These are phyloP conservation scores for Amanita rimosa DNA, from an alignment of 768 basidiomycete species.

Conservation along the genomic window DNA sequence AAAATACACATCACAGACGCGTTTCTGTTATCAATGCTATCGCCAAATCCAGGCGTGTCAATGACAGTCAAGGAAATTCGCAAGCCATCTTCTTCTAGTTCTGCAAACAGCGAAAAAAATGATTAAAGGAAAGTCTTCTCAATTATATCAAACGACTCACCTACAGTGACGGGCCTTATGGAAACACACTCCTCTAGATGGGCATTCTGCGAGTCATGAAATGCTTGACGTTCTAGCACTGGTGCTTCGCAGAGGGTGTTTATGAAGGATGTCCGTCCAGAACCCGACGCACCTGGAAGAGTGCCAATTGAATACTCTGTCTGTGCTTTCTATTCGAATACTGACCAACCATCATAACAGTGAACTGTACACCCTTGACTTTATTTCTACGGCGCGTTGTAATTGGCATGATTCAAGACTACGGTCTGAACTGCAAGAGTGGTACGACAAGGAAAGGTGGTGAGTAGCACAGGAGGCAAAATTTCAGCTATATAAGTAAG, in stretches of 20 bases:
- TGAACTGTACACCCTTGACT: conserved; percentile 86
- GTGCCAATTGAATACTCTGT: neutral
- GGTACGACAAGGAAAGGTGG: neutral
- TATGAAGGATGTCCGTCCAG: conserved; percentile 83
- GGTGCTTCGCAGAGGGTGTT: conserved; percentile 84
- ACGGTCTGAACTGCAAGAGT: neutral
- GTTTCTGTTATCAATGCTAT: conserved; percentile 83
- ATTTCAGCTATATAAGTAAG: conserved; percentile 3
- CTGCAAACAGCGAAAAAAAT: conserved; percentile 23
- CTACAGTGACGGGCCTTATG: conserved; percentile 76
- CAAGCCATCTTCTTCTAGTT: conserved; percentile 87
- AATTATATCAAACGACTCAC: conserved; percentile 26
- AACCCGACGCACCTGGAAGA: conserved; percentile 68
- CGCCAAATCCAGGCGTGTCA: conserved; percentile 88
- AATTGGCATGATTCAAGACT: conserved; percentile 27
- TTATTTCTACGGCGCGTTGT: conserved; percentile 55
- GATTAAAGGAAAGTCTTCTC: neutral
- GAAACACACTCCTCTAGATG: conserved; percentile 66
- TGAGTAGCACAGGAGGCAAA: neutral
- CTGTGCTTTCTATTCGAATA: conserved; percentile 7
- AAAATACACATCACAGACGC: conserved; percentile 37
- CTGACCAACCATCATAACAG: conserved; percentile 83
- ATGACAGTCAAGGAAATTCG: conserved; percentile 85
- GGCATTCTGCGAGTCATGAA: conserved; percentile 55
- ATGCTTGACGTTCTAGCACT: conserved; percentile 58